Evolutionary conservation across 495 filamentous ascomycete genomes (phyloP).

Genomic region (Tuber borchii): DNA sequence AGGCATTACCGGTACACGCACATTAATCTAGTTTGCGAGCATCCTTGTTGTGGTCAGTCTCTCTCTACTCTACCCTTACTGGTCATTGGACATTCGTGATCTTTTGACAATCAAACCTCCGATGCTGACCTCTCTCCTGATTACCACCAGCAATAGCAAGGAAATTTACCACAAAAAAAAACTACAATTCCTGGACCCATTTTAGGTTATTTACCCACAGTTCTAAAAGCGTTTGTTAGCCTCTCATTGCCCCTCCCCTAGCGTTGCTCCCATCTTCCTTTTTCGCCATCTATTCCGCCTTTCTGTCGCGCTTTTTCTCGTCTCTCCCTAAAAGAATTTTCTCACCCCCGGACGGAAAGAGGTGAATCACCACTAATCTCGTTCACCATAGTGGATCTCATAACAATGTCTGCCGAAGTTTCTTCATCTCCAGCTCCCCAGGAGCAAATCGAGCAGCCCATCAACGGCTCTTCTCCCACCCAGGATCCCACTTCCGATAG

Average conservation of each 20-base stretch:
- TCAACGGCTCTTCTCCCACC: slow-evolving; percentile 41
- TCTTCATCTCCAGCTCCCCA: slow-evolving; percentile 55
- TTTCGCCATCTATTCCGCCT: slow-evolving; percentile 14
- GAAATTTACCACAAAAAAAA: slow-evolving; percentile 12
- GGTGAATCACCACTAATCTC: slow-evolving; percentile 2
- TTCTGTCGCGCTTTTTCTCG: slow-evolving; percentile 10
- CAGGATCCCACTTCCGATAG: slow-evolving; percentile 54
- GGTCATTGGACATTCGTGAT: not conserved
- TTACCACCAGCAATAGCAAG: slow-evolving; percentile 17
- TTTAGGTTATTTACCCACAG: slow-evolving; percentile 19
- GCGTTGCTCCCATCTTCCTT: not conserved
- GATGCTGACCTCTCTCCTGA: slow-evolving; percentile 10
- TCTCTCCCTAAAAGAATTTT: slow-evolving; percentile 18
- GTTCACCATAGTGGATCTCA: slow-evolving; percentile 14
- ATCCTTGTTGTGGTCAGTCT: slow-evolving; percentile 32
- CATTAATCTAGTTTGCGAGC: slow-evolving; percentile 16
- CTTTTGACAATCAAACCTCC: slow-evolving; percentile 9
- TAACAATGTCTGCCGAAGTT: slow-evolving; percentile 57
- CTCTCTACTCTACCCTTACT: not conserved
- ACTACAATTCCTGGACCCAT: slow-evolving; percentile 20
- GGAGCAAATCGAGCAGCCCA: slow-evolving; percentile 61
- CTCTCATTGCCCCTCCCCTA: not conserved
- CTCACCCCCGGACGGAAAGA: slow-evolving; percentile 14
- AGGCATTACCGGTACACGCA: slow-evolving; percentile 14
- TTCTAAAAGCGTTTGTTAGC: slow-evolving; percentile 25